Base-by-base conservation (phyloP, 768 basidiomycete genomes). In the Lepiota venenata region DNA sequence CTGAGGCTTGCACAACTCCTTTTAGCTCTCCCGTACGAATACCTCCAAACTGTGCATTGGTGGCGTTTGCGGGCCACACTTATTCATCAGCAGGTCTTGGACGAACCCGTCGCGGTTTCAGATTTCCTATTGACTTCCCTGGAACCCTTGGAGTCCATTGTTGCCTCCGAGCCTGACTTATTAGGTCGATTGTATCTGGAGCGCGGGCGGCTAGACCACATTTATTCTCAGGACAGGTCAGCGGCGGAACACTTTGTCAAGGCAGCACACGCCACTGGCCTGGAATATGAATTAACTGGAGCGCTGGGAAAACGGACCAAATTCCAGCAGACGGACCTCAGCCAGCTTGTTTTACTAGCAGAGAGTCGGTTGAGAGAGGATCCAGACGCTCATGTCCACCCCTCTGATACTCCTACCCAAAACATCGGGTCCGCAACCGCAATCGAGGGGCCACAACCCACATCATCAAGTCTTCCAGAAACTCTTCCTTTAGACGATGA, bases 341-440 rank as follows among this genome's bases (percentile, higher is more conserved):
- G 87, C 50, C 97, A 99, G 69, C 84, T 99, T 47, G 90, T 98
- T 39, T 76, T 99, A 20, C 81, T 99, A 16, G 96, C 97, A n/a
- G 83, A 94, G 66, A 93, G 93, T 57, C 81, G 83, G 51, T 69
- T 80, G 48, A 63, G 76, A 45, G 64, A 70, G 37, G 71, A 66
- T 40, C 62, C 62, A 50, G 62, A 61, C 60, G 60, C 56, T 50
- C 59, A 48, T 32, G 18, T 57, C 44, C 48, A 47, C 52, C 50
- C 46, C 41, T 56, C 44, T n/a, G 32, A 45, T 14, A 45, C 58
- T 47, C 47, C 50, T 47, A 39, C 52, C 47, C 44, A 60, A 41
- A 52, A 29, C 29, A 52, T 42, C 37, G 48, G 47, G 47, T 41
- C 53, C 32, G n/a, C 50, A 46, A 42, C 43, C 42, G 37, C 55